phyloP scores from a whole-genome alignment of 345 rosid species.

The Acer yangbiense region DNA sequence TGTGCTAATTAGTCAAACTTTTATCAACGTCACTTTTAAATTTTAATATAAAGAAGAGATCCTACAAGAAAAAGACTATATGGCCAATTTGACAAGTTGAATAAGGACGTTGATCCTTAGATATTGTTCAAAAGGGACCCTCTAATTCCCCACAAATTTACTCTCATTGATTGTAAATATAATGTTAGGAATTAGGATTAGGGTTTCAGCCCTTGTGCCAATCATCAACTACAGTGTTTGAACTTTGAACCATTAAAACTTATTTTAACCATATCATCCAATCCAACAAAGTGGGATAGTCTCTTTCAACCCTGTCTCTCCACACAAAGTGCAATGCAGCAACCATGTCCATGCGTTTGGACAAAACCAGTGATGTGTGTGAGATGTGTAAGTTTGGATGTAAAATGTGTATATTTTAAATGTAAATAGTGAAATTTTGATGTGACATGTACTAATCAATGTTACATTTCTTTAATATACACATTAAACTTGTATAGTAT shows the following conservation, averaged over 20 bases:
- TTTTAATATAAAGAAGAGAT: background rate
- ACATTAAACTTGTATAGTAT: too few species aligned
- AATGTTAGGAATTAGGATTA: background rate
- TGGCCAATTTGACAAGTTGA: background rate
- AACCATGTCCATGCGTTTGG: background rate
- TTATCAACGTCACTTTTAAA: too few species aligned
- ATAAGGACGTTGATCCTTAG: background rate
- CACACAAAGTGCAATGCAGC: background rate
- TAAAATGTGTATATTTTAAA: too few species aligned
- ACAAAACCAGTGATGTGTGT: too few species aligned
- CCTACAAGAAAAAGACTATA: background rate
- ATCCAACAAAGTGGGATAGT: slow-evolving; percentile 1
- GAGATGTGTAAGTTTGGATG: too few species aligned
- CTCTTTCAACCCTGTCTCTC: background rate
- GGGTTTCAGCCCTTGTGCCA: background rate
- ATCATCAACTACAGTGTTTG: too few species aligned
- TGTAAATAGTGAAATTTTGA: too few species aligned
- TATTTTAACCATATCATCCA: too few species aligned
- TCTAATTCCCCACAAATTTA: background rate
- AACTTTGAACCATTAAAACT: too few species aligned
- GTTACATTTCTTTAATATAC: too few species aligned
- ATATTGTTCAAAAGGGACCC: background rate
- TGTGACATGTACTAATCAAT: too few species aligned
- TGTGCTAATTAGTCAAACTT: too few species aligned
- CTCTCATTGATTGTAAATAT: background rate